Percentiles rank a stretch among this genome's conserved stretches.
Conservation (phyloP, 2,329 filamentous ascomycete genomes). For the Monilinia fructigena region DNA sequence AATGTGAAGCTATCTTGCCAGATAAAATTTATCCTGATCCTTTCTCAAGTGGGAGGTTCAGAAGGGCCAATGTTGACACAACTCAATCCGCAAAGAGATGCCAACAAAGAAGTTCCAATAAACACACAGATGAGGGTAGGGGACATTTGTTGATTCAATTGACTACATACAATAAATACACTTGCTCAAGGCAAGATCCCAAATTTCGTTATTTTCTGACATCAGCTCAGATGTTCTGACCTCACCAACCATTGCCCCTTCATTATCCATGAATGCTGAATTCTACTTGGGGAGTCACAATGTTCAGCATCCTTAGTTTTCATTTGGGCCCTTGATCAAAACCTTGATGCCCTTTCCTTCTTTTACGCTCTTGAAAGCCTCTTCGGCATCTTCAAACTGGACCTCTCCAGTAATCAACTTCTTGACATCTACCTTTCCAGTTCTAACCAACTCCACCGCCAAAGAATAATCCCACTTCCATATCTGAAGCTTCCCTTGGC, state of each 20-base stretch:
- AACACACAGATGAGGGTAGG: background rate
- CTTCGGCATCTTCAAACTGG: conserved; percentile 76
- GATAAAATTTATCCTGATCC: background rate
- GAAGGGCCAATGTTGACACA: background rate
- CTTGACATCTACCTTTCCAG: conserved; percentile 76
- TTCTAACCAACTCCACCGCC: conserved; percentile 70
- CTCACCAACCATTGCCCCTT: background rate
- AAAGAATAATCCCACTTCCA: conserved; percentile 81
- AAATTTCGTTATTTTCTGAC: background rate
- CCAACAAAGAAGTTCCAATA: background rate
- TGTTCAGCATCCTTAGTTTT: conserved; percentile 25
- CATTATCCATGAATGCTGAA: background rate
- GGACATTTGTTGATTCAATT: background rate
- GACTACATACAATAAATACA: conserved; percentile 12
- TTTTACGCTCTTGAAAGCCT: conserved; percentile 84
- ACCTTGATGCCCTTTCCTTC: conserved; percentile 75
- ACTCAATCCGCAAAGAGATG: background rate
- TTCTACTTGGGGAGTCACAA: background rate
- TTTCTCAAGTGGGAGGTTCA: background rate
- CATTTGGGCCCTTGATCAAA: conserved; percentile 63
- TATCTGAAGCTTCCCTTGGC: conserved; percentile 89
- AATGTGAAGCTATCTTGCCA: background rate
- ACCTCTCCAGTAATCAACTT: conserved; percentile 76
- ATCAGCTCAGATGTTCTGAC: background rate
- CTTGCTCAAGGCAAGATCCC: background rate